Evolutionary conservation across 1,284 basidiomycete species (phyloP).

Genomic region (Tilletia walkeri): DNA sequence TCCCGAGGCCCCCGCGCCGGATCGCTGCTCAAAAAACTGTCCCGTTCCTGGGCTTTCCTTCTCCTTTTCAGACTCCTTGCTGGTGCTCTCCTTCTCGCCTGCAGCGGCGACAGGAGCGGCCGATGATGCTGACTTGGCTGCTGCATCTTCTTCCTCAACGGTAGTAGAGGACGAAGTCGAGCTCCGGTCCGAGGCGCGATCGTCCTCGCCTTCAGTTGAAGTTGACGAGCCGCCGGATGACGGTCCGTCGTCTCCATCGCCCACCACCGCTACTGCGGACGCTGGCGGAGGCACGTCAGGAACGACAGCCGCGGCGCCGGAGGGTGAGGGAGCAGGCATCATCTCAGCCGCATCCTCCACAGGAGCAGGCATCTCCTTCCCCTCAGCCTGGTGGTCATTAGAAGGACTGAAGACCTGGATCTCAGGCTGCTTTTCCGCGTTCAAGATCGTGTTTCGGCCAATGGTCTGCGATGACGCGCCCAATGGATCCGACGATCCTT

Average conservation of each 20-base stretch:
- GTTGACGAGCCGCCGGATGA: not conserved
- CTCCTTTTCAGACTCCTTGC: not conserved
- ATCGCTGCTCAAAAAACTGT: conserved; percentile 16
- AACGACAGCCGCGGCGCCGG: not conserved
- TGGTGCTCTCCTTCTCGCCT: not conserved
- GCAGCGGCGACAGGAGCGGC: no score
- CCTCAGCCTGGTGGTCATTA: not conserved
- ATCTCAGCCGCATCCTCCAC: conserved; percentile 15
- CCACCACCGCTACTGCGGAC: not conserved
- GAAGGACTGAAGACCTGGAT: conserved; percentile 11
- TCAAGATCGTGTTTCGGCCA: not conserved
- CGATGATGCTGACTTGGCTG: no score
- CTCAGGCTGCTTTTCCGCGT: not conserved
- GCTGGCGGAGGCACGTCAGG: conserved; percentile 3
- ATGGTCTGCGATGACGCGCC: not conserved
- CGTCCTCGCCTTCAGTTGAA: not conserved
- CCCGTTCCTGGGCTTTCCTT: not conserved
- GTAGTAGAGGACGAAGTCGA: conserved; percentile 5
- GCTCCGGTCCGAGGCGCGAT: not conserved
- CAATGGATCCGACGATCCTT: not conserved
- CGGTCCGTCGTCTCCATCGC: not conserved
- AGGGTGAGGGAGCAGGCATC: conserved; percentile 8
- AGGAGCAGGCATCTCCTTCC: not conserved
- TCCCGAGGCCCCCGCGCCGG: conserved; percentile 14
- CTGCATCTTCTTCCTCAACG: not conserved